Percentiles rank a stretch among this genome's conserved stretches.
These are phyloP conservation scores for Sechiopsis laciniata DNA, from an alignment of 306 rosid genomes.

Conservation along the genomic window DNA sequence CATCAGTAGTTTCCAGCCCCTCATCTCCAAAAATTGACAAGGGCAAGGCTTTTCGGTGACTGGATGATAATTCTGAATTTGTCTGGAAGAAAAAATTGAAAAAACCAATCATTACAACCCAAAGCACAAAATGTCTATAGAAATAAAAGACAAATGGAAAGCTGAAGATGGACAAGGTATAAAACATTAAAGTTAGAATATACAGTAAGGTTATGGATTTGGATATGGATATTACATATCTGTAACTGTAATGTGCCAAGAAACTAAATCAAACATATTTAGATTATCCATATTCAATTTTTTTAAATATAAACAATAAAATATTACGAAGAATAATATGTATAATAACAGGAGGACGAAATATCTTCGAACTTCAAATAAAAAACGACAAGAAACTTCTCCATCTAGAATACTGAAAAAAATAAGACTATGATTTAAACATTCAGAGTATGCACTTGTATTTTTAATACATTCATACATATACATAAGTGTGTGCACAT, in stretches of 20 bases:
- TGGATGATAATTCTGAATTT: conserved; percentile 32
- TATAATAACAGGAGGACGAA: not conserved
- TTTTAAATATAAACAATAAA: too few relatives aligned
- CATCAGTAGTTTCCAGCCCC: conserved; percentile 34
- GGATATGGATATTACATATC: not conserved
- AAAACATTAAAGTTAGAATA: not conserved
- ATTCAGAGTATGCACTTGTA: conserved; percentile 18
- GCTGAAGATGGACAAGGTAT: not conserved
- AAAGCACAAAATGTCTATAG: conserved; percentile 1
- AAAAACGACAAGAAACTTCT: not conserved
- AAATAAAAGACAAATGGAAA: conserved; percentile 24
- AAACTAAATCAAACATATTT: not conserved
- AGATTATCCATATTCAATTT: not conserved
- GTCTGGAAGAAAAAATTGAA: conserved; percentile 36
- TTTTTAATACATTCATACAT: not conserved
- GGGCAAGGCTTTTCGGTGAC: conserved; percentile 59
- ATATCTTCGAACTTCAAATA: not conserved
- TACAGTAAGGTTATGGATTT: not conserved
- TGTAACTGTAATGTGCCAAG: not conserved
- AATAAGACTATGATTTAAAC: conserved; percentile 5
- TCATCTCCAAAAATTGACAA: conserved; percentile 70
- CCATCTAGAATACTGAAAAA: conserved; percentile 11
- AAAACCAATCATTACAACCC: not conserved
- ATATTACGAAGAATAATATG: not conserved
- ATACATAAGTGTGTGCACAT: not conserved